Base-by-base conservation (phyloP, 345 rosid genomes). In the Brassica juncea region DNA sequence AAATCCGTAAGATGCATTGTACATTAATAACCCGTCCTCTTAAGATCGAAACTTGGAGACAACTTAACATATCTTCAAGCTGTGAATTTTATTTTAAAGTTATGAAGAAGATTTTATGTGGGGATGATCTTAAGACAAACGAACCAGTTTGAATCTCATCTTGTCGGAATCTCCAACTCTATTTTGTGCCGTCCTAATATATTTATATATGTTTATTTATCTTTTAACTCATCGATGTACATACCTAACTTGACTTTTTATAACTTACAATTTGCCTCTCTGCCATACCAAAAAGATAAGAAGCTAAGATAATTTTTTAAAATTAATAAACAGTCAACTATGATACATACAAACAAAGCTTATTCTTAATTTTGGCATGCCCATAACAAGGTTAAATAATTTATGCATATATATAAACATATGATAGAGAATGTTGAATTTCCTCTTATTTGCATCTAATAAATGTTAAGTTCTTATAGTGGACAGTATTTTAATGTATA, bases 81-180 rank as follows among this genome's bases (percentile, higher is more conserved):
- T 73, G 74, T 79, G 74, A 73, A 73, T 79, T 68, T 73, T 73
- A 35, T 68, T 79, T 79, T 73, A 32, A 27, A 15, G 61, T 60
- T 68, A 25, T 60, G 12, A 62, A 74, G 54, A 80, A 69, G 79
- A 80, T 74, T 35, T 74, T 74, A 3, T 74, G 79, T 74, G 62
- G 31, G 79, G 72, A 70, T 80, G 79, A 80, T 80, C 54, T 63
- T 74, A 80, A 74, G 83, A 80, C 79, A 80, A 69, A 74, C 65
- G 71, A 73, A 63, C 11, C 68, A 80, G 79, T 80, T 78, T 80
- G 67, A 80, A 74, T 80, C 83, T 74, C 83, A 80, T 74, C 83
- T 80, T 80, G 83, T 80, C 83, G 83, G 83, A 64, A 74, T 80
- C 76, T 65, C 76, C 83, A 80, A 80, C 83, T 80, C 67, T 67